Evolutionary conservation across 2,329 filamentous ascomycete species (phyloP).

Genomic region (Cercospora brassicicola): DNA sequence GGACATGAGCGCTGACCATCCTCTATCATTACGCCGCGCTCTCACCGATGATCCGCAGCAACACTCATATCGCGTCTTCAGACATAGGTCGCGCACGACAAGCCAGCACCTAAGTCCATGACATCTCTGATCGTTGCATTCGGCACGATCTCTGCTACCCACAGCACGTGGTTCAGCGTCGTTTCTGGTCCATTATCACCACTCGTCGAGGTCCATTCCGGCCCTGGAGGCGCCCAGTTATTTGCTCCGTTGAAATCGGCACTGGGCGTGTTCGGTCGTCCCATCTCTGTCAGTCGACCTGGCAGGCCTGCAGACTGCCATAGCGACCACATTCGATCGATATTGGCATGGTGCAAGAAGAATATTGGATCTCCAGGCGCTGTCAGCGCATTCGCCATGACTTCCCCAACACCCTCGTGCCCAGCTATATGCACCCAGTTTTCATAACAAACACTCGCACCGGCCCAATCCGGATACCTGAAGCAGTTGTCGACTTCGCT

Average conservation of each 20-base stretch:
- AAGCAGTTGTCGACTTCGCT: slow-evolving; percentile 23
- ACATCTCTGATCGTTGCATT: slow-evolving; percentile 27
- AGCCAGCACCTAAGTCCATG: slow-evolving; percentile 19
- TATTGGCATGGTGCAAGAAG: slow-evolving; percentile 29
- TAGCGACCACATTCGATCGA: slow-evolving; percentile 26
- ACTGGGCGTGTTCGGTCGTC: slow-evolving; percentile 24
- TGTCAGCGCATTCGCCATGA: slow-evolving; percentile 27
- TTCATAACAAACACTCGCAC: slow-evolving; percentile 24
- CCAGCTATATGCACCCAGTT: slow-evolving; percentile 25
- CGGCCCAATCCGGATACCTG: slow-evolving; percentile 16
- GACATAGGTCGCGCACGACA: slow-evolving; percentile 25
- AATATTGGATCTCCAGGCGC: slow-evolving; percentile 29
- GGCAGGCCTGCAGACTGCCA: slow-evolving; percentile 22
- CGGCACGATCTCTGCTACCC: slow-evolving; percentile 26
- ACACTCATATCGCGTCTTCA: background rate
- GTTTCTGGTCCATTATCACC: slow-evolving; percentile 24
- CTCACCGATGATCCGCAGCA: background rate
- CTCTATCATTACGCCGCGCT: background rate
- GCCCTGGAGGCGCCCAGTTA: slow-evolving; percentile 23
- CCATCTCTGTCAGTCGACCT: slow-evolving; percentile 20
- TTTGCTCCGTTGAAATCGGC: slow-evolving; percentile 23
- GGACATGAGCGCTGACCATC: background rate
- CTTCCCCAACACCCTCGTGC: slow-evolving; percentile 24
- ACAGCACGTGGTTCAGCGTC: slow-evolving; percentile 26
- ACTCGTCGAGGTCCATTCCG: slow-evolving; percentile 24